Base-by-base conservation (phyloP, 495 filamentous ascomycete genomes). In the Neurospora intermedia region DNA sequence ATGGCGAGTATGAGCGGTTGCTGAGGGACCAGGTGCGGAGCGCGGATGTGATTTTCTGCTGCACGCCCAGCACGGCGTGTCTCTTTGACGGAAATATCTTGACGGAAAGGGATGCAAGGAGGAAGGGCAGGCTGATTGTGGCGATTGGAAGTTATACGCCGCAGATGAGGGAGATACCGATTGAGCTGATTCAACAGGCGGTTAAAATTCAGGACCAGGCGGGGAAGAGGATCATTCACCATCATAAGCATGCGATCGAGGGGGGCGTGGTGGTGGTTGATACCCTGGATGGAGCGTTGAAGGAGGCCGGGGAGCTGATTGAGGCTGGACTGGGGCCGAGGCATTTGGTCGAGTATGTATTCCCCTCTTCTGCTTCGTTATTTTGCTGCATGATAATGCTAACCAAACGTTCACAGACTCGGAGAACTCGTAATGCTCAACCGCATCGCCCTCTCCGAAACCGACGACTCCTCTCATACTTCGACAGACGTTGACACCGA, bases 181-280 rank as follows among this genome's bases (percentile, higher is more conserved):
- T 87, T 6, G 92, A 92, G 43, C 86, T 97, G 43, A 82, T 99
- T 4, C 79, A 82, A 9, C 89, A 92, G 75, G 93, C 93, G 8
- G 88, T 92, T 3, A 86, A 84, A 69, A 76, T 81, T 3, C 84
- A 84, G 43, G 74, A 84, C 6, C 77, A 38, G 9, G 13, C 54
- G 23, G 86, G 90, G 75, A 90, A 91, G 20, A 93, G 92, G 0
- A 91, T 91, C 2, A 84, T 96, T 43, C 18, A 76, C 70, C 76
- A 73, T 16, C 84, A 85, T 45, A 73, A 82, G 2, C 81, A 81
- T 70, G 78, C 76, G 10, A 31, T 73, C 11, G 88, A 91, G 76
- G 92, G 93, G 8, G 93, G 93, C 0, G 92, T 92, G 2, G 83
- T 97, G n/a, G 85, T 97, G 6, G 95, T 98, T 13, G 95, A 98